Conservation (phyloP, 805 yeast genomes). For the Lipomyces orientalis region DNA sequence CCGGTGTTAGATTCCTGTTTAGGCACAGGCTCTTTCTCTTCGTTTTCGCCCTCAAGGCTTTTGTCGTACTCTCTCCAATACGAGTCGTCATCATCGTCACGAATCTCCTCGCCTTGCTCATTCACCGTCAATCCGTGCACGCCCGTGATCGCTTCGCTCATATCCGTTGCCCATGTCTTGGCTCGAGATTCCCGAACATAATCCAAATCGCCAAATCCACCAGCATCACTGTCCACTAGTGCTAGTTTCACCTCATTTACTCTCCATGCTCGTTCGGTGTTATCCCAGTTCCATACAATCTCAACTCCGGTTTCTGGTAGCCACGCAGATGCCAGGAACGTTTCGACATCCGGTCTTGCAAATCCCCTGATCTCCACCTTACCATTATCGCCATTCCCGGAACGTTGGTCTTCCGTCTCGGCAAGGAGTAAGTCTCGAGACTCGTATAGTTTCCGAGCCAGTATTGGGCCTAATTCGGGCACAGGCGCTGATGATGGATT, state of each 20-base stretch:
- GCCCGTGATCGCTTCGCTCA: neutral
- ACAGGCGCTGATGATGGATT: neutral
- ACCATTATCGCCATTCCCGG: neutral
- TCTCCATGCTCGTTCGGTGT: constrained; percentile 26
- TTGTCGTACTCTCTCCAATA: constrained; percentile 34
- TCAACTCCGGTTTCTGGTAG: constrained; percentile 12
- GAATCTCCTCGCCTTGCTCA: constrained; percentile 15
- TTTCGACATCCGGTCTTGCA: constrained; percentile 26
- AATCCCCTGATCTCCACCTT: constrained; percentile 8
- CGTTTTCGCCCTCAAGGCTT: constrained; percentile 34
- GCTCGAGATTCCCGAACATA: neutral
- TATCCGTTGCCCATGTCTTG: constrained; percentile 1
- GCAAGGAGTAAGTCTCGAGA: constrained; percentile 11
- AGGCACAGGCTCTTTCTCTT: constrained; percentile 9
- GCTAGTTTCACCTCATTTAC: constrained; percentile 21
- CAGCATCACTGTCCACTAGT: neutral
- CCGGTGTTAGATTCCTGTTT: neutral
- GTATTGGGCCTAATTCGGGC: constrained; percentile 21
- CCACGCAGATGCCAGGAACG: constrained; percentile 9
- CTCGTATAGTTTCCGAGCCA: constrained; percentile 24
- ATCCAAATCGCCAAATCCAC: constrained; percentile 5
- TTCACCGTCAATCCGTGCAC: constrained; percentile 16
- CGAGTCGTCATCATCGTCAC: constrained; percentile 31
- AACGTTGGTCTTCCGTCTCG: neutral
- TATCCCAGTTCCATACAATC: constrained; percentile 21